phyloP scores from a whole-genome alignment of 2,329 filamentous ascomycete species.

The Grosmannia serpens region DNA sequence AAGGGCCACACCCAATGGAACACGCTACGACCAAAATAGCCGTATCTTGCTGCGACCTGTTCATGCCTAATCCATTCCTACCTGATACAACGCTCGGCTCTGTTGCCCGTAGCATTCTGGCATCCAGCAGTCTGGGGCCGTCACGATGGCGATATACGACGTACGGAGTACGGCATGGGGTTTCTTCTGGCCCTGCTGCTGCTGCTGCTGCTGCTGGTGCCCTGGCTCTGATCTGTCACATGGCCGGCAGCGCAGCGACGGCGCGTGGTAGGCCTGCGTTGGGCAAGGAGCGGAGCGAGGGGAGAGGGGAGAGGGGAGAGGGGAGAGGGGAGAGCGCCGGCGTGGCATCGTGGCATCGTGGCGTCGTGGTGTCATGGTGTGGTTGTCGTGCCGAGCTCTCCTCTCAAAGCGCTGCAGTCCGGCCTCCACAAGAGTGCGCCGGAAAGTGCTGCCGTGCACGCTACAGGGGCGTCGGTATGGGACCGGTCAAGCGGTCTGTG shows the following conservation, averaged over 20 bases:
- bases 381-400: too few relatives aligned
- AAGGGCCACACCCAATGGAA: not conserved
- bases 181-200: too few relatives aligned
- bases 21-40: not conserved
- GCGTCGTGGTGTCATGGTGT: not conserved
- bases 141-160: not conserved
- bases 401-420: not conserved
- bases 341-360: not conserved
- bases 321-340: not conserved
- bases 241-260: not conserved
- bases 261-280: not conserved
- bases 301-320: too few relatives aligned
- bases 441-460: not conserved
- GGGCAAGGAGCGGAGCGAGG: too few relatives aligned
- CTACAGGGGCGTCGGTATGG: not conserved
- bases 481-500: not conserved
- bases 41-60: not conserved
- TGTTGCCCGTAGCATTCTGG: not conserved
- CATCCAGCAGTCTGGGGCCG: not conserved
- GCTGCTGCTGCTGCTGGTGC: too few relatives aligned
- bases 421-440: not conserved
- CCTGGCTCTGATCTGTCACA: not conserved
- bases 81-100: not conserved
- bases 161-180: not conserved
- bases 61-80: not conserved